phyloP scores from a whole-genome alignment of 2,329 filamentous ascomycete genomes.

The Aspergillus transmontanensis region DNA sequence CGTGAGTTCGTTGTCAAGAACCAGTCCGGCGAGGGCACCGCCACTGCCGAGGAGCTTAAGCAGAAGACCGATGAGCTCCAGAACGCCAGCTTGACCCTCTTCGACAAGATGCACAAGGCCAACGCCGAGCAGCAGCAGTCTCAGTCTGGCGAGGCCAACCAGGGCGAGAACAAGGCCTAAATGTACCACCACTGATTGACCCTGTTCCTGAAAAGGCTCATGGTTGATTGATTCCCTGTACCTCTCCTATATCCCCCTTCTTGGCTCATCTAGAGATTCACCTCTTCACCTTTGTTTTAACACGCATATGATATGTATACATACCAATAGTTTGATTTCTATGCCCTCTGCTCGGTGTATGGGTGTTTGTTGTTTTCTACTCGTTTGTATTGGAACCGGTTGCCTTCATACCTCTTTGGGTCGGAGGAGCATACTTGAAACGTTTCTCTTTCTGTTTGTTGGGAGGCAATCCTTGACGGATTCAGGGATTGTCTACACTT shows the following conservation, averaged over 20 bases:
- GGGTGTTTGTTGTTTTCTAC: constrained; percentile 36
- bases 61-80: constrained; percentile 98
- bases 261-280: constrained; percentile 26
- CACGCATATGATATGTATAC: constrained; percentile 41
- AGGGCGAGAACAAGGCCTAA: constrained; percentile 71
- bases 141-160: constrained; percentile 44
- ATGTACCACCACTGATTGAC: constrained; percentile 27
- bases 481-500: constrained; percentile 37
- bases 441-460: constrained; percentile 17
- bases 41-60: constrained; percentile 92
- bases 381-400: constrained; percentile 20
- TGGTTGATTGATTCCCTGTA: constrained; percentile 20
- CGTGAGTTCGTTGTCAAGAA: constrained; percentile 91
- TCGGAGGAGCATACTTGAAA: constrained; percentile 22
- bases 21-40: constrained; percentile 85
- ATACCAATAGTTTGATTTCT: constrained; percentile 34
- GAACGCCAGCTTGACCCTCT: constrained; percentile 90
- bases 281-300: constrained; percentile 30
- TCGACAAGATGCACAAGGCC: constrained; percentile 99
- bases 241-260: constrained; percentile 27
- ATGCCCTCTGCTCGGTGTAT: constrained; percentile 36
- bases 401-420: constrained; percentile 30
- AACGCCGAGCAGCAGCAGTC: constrained; percentile 67
- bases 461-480: constrained; percentile 22
- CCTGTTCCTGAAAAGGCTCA: constrained; percentile 11